Conservation (phyloP, 495 filamentous ascomycete species). For the Penicillium macrosclerotiorum region DNA sequence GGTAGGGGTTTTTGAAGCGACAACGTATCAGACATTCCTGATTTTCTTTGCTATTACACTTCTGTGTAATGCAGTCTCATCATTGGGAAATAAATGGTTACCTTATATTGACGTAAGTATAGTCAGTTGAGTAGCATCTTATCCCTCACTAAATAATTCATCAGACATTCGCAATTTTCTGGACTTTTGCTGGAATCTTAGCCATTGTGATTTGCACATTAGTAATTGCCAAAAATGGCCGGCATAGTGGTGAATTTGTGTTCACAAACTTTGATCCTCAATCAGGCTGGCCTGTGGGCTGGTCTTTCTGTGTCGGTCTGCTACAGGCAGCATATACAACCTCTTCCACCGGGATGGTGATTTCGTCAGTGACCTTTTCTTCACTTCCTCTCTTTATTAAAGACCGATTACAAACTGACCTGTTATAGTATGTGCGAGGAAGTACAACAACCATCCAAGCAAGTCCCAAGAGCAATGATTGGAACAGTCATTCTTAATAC, state of each 20-base stretch:
- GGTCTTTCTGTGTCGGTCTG: slow-evolving; percentile 55
- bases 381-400: not conserved
- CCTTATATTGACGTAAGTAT: slow-evolving; percentile 49
- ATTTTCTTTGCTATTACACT: slow-evolving; percentile 57
- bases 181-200: slow-evolving; percentile 53
- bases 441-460: slow-evolving; percentile 58
- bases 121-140: slow-evolving; percentile 21
- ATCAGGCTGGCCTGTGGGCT: slow-evolving; percentile 57
- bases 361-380: slow-evolving; percentile 14
- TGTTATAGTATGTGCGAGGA: slow-evolving; percentile 54
- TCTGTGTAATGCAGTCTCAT: slow-evolving; percentile 25
- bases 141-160: slow-evolving; percentile 27
- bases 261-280: slow-evolving; percentile 53
- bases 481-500: slow-evolving; percentile 60
- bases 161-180: slow-evolving; percentile 60
- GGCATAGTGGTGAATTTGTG: slow-evolving; percentile 49
- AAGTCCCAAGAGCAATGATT: slow-evolving; percentile 65
- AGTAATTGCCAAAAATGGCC: slow-evolving; percentile 45
- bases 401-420: too few relatives aligned
- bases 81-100: slow-evolving; percentile 22
- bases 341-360: slow-evolving; percentile 49
- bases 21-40: slow-evolving; percentile 47
- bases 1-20: slow-evolving; percentile 15
- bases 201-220: slow-evolving; percentile 56
- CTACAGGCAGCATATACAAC: slow-evolving; percentile 53